Base-by-base conservation (phyloP, 1,284 basidiomycete genomes). In the Agaricales sp. region DNA sequence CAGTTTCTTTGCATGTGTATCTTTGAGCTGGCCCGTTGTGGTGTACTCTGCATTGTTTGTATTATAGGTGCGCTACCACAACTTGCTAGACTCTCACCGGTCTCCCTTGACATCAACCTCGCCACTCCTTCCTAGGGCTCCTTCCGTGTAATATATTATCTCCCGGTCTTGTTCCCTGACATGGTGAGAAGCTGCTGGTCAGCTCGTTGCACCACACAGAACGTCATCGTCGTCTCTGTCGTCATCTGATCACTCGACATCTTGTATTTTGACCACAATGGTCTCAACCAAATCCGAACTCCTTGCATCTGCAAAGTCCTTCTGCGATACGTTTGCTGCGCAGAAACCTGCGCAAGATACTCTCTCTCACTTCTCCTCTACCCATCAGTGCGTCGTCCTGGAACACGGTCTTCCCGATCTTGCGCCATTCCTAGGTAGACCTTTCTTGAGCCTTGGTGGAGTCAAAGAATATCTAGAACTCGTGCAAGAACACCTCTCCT, bases 361-460 rank as follows among this genome's bases (percentile, higher is more conserved):
- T 20, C 59, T 82, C 46, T 59, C 67, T 0, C 68, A 74, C 57
- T 82, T 83, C 56, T 79, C 78, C 11, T 61, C 59, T 3, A 68
- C 68, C 0, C 65, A 70, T 52, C 57, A 67, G 48, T 63, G 68
- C 47, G 65, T 67, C 45, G 77, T 69, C 4, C 52, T 74, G 54
- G 81, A 83, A 58, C 69, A 83, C 49, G 82, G 82, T n/a, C 65
- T 76, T 24, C 63, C 66, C 16, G 57, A 61, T 26, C 66, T 82
- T 24, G 77, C 78, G 12, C 78, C 79, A 19, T 83, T 82, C 60
- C 59, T 82, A 8, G 80, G 81, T 25, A 68, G 64, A 25, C 53
- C 58, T 3, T 80, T 79, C 61, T 56, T 56, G 0, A 76, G 77
- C 11, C 59, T 54, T n/a, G 58, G 62, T 3, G 74, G 68, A 39